Evolutionary conservation across 495 filamentous ascomycete species (phyloP), one percentile per base, ranked within the genome.

Genomic region (Aspergillus steynii): DNA sequence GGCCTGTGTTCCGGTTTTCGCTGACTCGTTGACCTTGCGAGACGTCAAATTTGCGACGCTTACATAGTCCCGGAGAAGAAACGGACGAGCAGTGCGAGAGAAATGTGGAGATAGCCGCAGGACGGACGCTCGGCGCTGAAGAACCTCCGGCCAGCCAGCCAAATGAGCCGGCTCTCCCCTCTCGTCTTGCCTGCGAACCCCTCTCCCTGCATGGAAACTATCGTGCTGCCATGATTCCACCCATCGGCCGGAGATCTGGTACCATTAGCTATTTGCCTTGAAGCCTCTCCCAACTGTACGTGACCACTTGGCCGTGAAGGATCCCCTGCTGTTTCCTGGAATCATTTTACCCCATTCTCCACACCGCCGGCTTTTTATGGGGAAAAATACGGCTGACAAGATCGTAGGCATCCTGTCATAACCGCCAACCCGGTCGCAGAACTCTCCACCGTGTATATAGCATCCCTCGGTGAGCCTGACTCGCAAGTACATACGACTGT

Each of bases 111-210:
- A 32, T 25, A 25, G 5, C 25, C 25, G 29, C 12, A 46, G 14
- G 26, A 50, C 55, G 55, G 55, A 50, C 61, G 59, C 59, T 67
- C 65, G 65, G 65, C 65, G 56, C 56, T 59, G 59, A 61, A 56
- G 65, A 68, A 64, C 65, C 53, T 60, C 61, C 61, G 61, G 56
- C 34, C 47, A 49, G 28, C 14, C 29, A 50, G 26, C 37, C 14
- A 56, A 48, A 31, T n/a, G 32, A 26, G 32, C 31, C 49, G 37
- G 29, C 28, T 37, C 29, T 32, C 20, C 20, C 34, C 26, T 50
- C 46, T 29, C 56, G 34, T 46, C 20, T 26, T 34, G 34, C 31
- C 25, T 29, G 49, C 28, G 20, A 29, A 26, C 7, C 49, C 49
- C n/a, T 50, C 49, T 50, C 28, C 49, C 49, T 29, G 25, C 20